Evolutionary conservation across 208 protist species (phyloP), one percentile per base, ranked within the genome.

Genomic region (Wallacemonas sp.): DNA sequence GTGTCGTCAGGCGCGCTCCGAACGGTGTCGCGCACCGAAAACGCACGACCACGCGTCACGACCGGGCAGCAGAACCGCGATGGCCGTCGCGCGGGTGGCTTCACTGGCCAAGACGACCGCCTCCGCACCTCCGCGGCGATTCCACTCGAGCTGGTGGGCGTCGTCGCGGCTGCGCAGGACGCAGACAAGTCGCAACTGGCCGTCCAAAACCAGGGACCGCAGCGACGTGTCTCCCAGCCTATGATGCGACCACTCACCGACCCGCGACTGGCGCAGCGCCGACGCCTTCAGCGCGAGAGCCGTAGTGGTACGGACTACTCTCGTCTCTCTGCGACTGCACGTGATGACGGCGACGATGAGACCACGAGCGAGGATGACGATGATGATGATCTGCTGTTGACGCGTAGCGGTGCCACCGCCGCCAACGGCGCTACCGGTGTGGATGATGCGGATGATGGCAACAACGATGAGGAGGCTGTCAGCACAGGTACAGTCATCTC

Each of bases 401-500:
- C n/a, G n/a, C n/a, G n/a, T n/a, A n/a, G n/a, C n/a, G n/a, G n/a
- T n/a, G n/a, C n/a, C 36, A 41, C 16, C 41, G 14, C 41, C 17
- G 41, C 14, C n/a, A n/a, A 14, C 17, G 47, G 26, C 30, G 26
- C 4, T 11, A 26, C 23, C 26, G 19, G 24, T 33, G 26, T 17
- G 24, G 47, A 32, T n/a, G n/a, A n/a, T n/a, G n/a, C n/a, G n/a
- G 24, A 23, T 12, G 47, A 55, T 26, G n/a, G 52, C 36, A 23
- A 30, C 23, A 65, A 24, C 26, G 47, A 55, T 17, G 47, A 55
- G 26, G 47, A 55, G 47, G 47, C 47, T 9, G 75, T 75, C 0
- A 61, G 72, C 62, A 77, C 70, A 0, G 81, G 76, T 0, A 66
- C 80, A 9, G 82, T 87, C 46, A 77, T 87, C 49, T 72, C 73